phyloP scores from a whole-genome alignment of 2,329 filamentous ascomycete genomes.

The Akanthomyces uredinophilus region DNA sequence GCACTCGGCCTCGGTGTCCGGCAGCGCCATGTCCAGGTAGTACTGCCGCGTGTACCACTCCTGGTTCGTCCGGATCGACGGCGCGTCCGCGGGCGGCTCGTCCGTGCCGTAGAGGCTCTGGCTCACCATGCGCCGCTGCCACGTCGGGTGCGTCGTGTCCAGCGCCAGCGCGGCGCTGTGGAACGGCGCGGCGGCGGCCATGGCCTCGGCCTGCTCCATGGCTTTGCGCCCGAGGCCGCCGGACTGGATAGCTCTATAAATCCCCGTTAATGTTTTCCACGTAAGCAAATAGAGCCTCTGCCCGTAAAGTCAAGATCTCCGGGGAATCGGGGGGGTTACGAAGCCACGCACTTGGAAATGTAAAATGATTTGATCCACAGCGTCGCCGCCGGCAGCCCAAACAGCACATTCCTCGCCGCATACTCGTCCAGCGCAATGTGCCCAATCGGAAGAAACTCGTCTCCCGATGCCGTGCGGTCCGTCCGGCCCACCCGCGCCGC shows the following conservation, averaged over 20 bases:
- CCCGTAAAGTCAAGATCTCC: too few relatives aligned
- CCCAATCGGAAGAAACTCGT: slow-evolving; percentile 34
- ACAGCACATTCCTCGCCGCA: slow-evolving; percentile 25
- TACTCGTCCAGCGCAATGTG: slow-evolving; percentile 35
- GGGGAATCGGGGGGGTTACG: too few relatives aligned
- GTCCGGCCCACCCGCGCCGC: slow-evolving; percentile 25
- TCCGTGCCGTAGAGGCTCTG: slow-evolving; percentile 24
- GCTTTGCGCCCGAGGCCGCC: slow-evolving; percentile 31
- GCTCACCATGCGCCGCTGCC: slow-evolving; percentile 24
- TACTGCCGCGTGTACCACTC: slow-evolving; percentile 28
- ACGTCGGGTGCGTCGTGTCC: slow-evolving; percentile 30
- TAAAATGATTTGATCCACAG: slow-evolving; percentile 38
- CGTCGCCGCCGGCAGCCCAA: slow-evolving; percentile 28
- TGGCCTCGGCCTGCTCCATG: slow-evolving; percentile 31
- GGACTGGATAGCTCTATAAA: slow-evolving; percentile 31
- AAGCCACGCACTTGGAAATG: slow-evolving; percentile 32
- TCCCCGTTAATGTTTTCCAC: too few relatives aligned
- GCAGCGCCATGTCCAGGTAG: slow-evolving; percentile 18
- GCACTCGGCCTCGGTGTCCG: slow-evolving; percentile 11
- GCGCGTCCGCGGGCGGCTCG: slow-evolving; percentile 22
- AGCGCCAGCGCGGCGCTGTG: slow-evolving; percentile 30
- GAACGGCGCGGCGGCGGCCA: slow-evolving; percentile 28
- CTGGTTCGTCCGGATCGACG: slow-evolving; percentile 24
- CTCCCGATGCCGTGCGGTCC: slow-evolving; percentile 25
- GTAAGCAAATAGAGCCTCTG: too few relatives aligned